phyloP scores from a whole-genome alignment of 495 filamentous ascomycete species.

The Hypoxylon lienhwacheense region DNA sequence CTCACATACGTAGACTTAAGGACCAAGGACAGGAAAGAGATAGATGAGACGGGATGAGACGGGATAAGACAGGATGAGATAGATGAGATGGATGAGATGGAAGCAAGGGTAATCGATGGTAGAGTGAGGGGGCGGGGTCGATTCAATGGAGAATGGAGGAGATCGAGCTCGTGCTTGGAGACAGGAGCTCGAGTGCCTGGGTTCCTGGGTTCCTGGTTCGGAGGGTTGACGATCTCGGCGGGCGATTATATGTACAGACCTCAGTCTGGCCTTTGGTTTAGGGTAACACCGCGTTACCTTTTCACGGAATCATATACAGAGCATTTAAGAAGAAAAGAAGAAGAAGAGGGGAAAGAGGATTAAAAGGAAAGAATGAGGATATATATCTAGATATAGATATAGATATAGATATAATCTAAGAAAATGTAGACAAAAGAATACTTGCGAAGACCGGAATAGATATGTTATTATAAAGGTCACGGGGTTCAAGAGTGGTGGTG shows the following conservation, averaged over 20 bases:
- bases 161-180: conserved; percentile 23
- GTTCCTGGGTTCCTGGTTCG: conserved; percentile 25
- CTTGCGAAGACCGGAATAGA: conserved; percentile 11
- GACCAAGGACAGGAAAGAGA: too few species aligned
- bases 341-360: neutral
- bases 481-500: too few species aligned
- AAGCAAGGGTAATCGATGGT: conserved; percentile 17
- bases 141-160: conserved; percentile 15
- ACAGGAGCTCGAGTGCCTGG: conserved; percentile 2
- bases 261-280: too few species aligned
- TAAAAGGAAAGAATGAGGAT: neutral
- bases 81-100: conserved; percentile 7
- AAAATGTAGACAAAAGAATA: conserved; percentile 11
- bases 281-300: too few species aligned
- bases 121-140: conserved; percentile 35
- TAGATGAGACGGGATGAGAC: neutral
- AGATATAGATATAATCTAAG: too few species aligned
- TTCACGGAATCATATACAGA: neutral
- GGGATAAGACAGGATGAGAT: neutral
- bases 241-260: conserved; percentile 5
- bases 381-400: too few species aligned
- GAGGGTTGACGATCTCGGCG: conserved; percentile 25
- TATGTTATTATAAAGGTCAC: too few species aligned
- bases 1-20: too few species aligned
- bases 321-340: neutral